Percentiles rank a stretch among this genome's conserved stretches.
Conservation (phyloP, 164 flowering plant species). For the Liriodendron chinense region DNA sequence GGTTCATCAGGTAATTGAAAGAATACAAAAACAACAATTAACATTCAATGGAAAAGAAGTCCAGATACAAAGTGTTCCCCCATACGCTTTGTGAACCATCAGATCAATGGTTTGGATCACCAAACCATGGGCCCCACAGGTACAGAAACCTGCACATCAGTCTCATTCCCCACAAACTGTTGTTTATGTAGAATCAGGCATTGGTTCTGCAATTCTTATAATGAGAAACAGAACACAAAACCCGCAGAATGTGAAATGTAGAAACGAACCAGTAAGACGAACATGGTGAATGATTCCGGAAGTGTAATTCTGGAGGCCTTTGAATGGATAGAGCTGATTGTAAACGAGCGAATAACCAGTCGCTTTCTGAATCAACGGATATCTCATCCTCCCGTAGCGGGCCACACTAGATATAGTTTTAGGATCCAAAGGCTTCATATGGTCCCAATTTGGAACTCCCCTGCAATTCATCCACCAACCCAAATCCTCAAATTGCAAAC, state of each 20-base stretch:
- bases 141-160: too few species aligned
- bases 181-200: too few species aligned
- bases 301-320: conserved; percentile 82
- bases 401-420: conserved; percentile 58
- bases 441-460: conserved; percentile 82
- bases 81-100: too few species aligned
- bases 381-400: conserved; percentile 42
- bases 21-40: too few species aligned
- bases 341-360: conserved; percentile 73
- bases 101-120: too few species aligned
- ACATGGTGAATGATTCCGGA: conserved; percentile 97
- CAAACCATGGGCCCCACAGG: too few species aligned
- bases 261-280: conserved; percentile 62
- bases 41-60: too few species aligned
- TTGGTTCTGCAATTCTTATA: too few species aligned
- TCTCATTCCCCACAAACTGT: too few species aligned
- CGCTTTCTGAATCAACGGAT: conserved; percentile 32
- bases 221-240: too few species aligned
- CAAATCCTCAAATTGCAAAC: not conserved
- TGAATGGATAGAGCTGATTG: conserved; percentile 76
- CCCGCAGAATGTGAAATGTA: not conserved
- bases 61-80: too few species aligned
- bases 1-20: too few species aligned
- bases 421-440: conserved; percentile 67
- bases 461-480: conserved; percentile 35